phyloP scores from a whole-genome alignment of 192 early-diverging fungal genomes.

The Umbelopsis isabellina region DNA sequence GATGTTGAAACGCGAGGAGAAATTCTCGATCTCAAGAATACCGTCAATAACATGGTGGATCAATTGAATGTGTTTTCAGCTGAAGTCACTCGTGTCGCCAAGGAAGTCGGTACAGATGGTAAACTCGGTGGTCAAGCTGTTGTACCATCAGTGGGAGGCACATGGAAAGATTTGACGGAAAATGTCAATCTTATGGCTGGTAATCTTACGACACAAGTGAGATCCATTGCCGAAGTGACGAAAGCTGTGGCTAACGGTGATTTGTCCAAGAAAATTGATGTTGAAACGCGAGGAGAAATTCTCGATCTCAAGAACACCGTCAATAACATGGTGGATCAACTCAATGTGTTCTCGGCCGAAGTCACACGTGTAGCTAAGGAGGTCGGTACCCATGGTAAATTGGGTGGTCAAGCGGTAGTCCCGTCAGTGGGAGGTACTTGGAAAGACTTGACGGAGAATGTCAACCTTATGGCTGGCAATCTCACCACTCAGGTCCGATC shows the following conservation, averaged over 20 bases:
- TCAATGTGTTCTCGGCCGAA: conserved; percentile 63
- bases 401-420: conserved; percentile 79
- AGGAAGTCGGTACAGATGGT: conserved; percentile 53
- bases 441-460: conserved; percentile 77
- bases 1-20: conserved; percentile 65
- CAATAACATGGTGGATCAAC: conserved; percentile 64
- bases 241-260: conserved; percentile 58
- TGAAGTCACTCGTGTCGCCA: conserved; percentile 37
- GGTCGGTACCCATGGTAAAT: conserved; percentile 73
- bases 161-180: conserved; percentile 62
- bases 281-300: conserved; percentile 56
- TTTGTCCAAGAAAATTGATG: conserved; percentile 50
- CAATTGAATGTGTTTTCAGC: conserved; percentile 52
- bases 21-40: conserved; percentile 67
- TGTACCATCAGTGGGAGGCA: conserved; percentile 47
- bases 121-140: conserved; percentile 50
- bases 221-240: conserved; percentile 56
- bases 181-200: conserved; percentile 63
- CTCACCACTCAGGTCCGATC: conserved; percentile 70
- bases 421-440: conserved; percentile 73
- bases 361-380: conserved; percentile 66
- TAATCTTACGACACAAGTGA: conserved; percentile 56
- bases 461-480: conserved; percentile 67
- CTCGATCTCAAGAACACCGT: conserved; percentile 63
- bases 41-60: conserved; percentile 73